Conservation (phyloP, 352 stramenopile genomes). For the Phytophthora quininea region DNA sequence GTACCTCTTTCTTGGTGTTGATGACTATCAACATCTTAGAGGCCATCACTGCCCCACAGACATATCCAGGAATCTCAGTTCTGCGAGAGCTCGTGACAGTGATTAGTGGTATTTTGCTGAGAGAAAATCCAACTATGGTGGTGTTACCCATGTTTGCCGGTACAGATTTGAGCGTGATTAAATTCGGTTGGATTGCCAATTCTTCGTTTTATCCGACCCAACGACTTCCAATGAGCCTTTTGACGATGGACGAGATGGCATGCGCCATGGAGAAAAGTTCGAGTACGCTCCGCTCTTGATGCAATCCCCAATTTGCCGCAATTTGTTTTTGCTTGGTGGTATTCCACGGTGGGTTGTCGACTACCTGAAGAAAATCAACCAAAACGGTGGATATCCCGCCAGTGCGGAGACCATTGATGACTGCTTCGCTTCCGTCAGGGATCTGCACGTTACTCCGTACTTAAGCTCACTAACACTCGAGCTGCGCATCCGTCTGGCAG, state of each 20-base stretch:
- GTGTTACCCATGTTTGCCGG: constrained; percentile 37
- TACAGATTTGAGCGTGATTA: constrained; percentile 27
- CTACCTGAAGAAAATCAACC: constrained; percentile 25
- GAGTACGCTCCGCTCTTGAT: constrained; percentile 15
- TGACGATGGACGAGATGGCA: constrained; percentile 29
- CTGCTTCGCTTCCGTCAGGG: not conserved
- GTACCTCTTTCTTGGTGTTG: constrained; percentile 31
- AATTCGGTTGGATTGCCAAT: constrained; percentile 23
- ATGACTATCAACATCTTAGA: constrained; percentile 36
- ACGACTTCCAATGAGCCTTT: constrained; percentile 26
- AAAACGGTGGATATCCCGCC: constrained; percentile 15
- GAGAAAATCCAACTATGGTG: constrained; percentile 25
- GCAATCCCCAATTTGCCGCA: constrained; percentile 20
- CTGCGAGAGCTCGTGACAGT: constrained; percentile 20
- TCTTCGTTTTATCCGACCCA: constrained; percentile 23
- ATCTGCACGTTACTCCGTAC: not conserved
- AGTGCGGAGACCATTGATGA: constrained; percentile 6
- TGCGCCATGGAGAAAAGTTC: constrained; percentile 18
- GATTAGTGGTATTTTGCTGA: too few species aligned
- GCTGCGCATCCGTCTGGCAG: not conserved
- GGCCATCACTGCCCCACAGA: too few species aligned
- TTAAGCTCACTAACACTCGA: not conserved
- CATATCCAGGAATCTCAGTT: too few species aligned
- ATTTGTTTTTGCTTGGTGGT: constrained; percentile 34
- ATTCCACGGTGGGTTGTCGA: constrained; percentile 35